Evolutionary conservation across 768 basidiomycete species (phyloP).

Genomic region (Rhizopogon salebrosus): DNA sequence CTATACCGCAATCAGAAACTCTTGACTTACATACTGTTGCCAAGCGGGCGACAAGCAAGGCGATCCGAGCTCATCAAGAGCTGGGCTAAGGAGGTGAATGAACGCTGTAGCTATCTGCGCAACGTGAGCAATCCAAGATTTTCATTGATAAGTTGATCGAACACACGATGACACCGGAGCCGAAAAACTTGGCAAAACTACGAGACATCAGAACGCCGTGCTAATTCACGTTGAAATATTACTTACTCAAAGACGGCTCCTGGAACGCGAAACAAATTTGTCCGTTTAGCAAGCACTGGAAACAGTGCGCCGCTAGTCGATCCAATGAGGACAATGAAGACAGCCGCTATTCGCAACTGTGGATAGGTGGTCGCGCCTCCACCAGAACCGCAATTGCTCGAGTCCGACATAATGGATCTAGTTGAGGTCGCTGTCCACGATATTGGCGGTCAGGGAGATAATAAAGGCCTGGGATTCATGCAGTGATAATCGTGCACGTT

Average conservation of each 20-base stretch:
- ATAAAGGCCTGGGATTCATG: not conserved
- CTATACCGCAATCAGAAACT: not conserved
- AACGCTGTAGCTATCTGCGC: slow-evolving; percentile 83
- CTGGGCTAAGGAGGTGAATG: slow-evolving; percentile 78
- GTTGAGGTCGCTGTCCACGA: not conserved
- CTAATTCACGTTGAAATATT: not conserved
- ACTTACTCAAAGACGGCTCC: slow-evolving; percentile 61
- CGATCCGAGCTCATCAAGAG: slow-evolving; percentile 61
- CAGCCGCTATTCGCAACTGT: slow-evolving; percentile 59
- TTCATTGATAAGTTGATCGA: not conserved
- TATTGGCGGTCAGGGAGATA: not conserved
- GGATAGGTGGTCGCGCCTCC: slow-evolving; percentile 46
- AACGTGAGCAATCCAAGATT: slow-evolving; percentile 1
- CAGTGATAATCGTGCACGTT: not conserved
- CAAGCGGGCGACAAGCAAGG: slow-evolving; percentile 69
- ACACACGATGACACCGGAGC: slow-evolving; percentile 81
- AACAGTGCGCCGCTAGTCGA: slow-evolving; percentile 62
- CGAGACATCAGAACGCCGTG: not conserved
- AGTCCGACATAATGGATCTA: slow-evolving; percentile 17
- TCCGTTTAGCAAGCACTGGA: slow-evolving; percentile 58
- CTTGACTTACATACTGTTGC: slow-evolving; percentile 60
- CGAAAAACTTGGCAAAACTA: slow-evolving; percentile 87
- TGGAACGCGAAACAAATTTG: slow-evolving; percentile 37
- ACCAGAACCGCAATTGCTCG: slow-evolving; percentile 41
- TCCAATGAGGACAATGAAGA: slow-evolving; percentile 68